These are phyloP conservation scores for Blattamonas nauphoetae DNA, from an alignment of 78 protist genomes.

Conservation along the genomic window DNA sequence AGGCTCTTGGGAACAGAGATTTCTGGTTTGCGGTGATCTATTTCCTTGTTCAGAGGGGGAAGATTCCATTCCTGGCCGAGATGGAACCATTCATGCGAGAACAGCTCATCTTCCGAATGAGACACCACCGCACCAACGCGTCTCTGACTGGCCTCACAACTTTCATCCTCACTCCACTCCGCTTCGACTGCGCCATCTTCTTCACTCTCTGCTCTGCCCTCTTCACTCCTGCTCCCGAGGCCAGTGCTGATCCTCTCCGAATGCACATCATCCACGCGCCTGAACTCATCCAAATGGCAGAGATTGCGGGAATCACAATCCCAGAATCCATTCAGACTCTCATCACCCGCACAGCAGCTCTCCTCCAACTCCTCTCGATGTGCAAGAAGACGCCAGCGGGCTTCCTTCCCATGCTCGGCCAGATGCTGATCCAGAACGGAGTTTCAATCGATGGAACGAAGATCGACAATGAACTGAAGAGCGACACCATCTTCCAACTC, in stretches of 20 bases:
- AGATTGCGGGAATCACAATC: not conserved
- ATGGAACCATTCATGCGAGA: not conserved
- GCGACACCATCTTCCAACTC: not conserved
- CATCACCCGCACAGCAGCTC: not conserved
- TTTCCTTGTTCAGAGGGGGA: not conserved
- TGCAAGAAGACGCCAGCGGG: not conserved
- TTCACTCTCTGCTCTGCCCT: not conserved
- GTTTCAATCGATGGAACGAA: not conserved
- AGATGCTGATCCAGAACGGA: not conserved
- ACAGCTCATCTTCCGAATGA: not conserved
- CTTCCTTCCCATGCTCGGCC: not conserved
- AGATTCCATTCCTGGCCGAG: not conserved
- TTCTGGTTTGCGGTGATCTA: not conserved
- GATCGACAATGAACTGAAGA: not conserved
- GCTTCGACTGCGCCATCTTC: not conserved
- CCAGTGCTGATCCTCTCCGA: not conserved
- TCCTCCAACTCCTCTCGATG: not conserved
- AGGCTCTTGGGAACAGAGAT: not conserved
- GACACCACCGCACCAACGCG: not conserved
- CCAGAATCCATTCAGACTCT: not conserved
- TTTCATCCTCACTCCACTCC: not conserved
- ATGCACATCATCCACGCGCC: not conserved
- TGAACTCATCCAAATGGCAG: not conserved
- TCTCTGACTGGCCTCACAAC: not conserved
- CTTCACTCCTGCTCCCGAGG: not conserved